Evolutionary conservation across 495 filamentous ascomycete species (phyloP).

Genomic region (Penicillium pancosmium): DNA sequence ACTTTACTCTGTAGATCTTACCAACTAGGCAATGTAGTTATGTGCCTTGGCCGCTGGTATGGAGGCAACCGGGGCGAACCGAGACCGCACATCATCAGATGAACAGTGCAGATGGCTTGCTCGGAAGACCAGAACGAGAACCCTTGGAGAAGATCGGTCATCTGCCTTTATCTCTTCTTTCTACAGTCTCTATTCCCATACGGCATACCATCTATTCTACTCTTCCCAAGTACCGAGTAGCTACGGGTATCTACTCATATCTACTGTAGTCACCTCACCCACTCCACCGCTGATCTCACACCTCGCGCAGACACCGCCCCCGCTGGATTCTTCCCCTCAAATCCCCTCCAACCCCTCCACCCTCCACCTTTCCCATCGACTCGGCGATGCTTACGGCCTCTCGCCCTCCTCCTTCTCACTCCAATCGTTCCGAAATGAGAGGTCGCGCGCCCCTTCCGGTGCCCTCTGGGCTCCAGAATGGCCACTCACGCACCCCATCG

Average conservation of each 20-base stretch:
- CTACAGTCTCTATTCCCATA: conserved; percentile 1
- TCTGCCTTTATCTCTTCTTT: not conserved
- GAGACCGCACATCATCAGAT: conserved; percentile 24
- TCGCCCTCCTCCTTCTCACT: conserved; percentile 28
- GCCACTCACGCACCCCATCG: conserved; percentile 50
- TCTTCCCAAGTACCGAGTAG: not conserved
- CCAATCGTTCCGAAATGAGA: conserved; percentile 45
- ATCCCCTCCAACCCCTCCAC: conserved; percentile 19
- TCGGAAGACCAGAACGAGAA: not conserved
- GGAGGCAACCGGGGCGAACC: conserved; percentile 31
- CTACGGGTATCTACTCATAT: no score
- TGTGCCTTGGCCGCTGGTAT: conserved; percentile 12
- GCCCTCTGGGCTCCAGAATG: conserved; percentile 46
- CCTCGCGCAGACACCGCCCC: not conserved
- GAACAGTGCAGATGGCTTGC: conserved; percentile 15
- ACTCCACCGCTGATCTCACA: not conserved
- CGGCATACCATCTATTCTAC: not conserved
- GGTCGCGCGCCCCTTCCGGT: conserved; percentile 46
- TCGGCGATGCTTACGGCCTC: conserved; percentile 30
- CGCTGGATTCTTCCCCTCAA: conserved; percentile 13
- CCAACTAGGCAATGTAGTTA: not conserved
- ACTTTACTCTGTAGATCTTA: not conserved
- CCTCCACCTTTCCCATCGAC: conserved; percentile 17
- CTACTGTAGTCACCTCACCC: not conserved
- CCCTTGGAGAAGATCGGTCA: not conserved